These are phyloP conservation scores for Cantharellus anzutake DNA, from an alignment of 768 basidiomycete genomes.

Conservation along the genomic window DNA sequence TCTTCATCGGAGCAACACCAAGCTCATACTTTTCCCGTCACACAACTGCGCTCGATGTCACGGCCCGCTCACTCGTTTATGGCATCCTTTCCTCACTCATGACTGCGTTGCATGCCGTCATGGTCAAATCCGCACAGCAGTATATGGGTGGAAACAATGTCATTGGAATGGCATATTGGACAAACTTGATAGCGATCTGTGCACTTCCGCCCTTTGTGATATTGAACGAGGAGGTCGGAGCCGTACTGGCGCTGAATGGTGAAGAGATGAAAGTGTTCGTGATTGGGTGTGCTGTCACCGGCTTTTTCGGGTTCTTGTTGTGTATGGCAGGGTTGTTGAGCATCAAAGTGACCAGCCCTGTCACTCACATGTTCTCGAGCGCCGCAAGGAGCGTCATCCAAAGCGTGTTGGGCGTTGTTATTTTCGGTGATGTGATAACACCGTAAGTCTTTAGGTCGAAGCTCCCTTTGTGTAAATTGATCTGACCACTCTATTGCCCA, in stretches of 20 bases:
- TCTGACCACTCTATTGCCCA: constrained; percentile 14
- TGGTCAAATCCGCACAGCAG: constrained; percentile 52
- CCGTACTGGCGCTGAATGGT: constrained; percentile 23
- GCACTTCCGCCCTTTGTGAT: constrained; percentile 32
- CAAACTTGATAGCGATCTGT: constrained; percentile 34
- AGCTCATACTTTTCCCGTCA: constrained; percentile 18
- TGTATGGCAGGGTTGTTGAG: constrained; percentile 62
- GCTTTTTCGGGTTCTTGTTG: constrained; percentile 64
- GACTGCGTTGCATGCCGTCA: constrained; percentile 56
- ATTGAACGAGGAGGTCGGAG: constrained; percentile 32
- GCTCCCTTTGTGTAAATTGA: neutral
- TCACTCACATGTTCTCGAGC: constrained; percentile 72
- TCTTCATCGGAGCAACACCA: constrained; percentile 51
- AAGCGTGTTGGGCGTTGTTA: constrained; percentile 56
- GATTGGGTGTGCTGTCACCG: constrained; percentile 50
- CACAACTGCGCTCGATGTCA: neutral
- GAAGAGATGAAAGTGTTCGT: constrained; percentile 27
- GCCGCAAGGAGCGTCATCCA: constrained; percentile 71
- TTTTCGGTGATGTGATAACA: constrained; percentile 58
- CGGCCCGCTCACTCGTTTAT: constrained; percentile 27
- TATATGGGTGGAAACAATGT: constrained; percentile 44
- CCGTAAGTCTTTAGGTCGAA: constrained; percentile 27
- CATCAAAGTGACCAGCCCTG: constrained; percentile 49
- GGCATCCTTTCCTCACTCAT: constrained; percentile 54
- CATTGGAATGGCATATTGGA: constrained; percentile 63